A percentile compares a stretch with the other conserved stretches of the same genome.
These are phyloP conservation scores for Polytrichum commune DNA, from an alignment of 225 moss, liverwort and hornwort species.

Conservation along the genomic window DNA sequence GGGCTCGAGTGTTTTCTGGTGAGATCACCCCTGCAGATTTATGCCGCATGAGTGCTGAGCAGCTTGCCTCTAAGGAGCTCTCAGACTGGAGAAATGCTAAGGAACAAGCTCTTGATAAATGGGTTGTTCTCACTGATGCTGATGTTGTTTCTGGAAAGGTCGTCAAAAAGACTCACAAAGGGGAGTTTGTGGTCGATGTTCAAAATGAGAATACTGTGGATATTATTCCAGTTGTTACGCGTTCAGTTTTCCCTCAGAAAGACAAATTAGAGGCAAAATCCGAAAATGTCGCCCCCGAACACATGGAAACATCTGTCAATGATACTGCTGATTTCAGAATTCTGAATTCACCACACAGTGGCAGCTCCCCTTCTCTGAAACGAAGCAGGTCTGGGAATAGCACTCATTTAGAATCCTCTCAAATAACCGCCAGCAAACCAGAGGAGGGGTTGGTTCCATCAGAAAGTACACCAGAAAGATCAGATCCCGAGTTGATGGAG, in stretches of 20 bases:
- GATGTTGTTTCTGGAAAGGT: constrained; percentile 76
- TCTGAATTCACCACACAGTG: constrained; percentile 15
- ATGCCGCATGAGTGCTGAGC: constrained; percentile 81
- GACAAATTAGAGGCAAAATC: constrained; percentile 29
- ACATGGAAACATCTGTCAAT: constrained; percentile 23
- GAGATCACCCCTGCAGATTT: constrained; percentile 79
- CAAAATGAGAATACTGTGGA: constrained; percentile 57
- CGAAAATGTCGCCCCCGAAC: constrained; percentile 17
- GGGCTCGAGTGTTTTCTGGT: constrained; percentile 85
- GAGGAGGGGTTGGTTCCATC: constrained; percentile 13
- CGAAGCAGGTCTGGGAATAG: constrained; percentile 37
- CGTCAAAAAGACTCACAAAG: constrained; percentile 97
- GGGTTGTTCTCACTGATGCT: constrained; percentile 92
- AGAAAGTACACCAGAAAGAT: constrained; percentile 9
- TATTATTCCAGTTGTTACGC: constrained; percentile 42
- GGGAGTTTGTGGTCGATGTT: constrained; percentile 76
- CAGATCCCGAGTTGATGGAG: constrained; percentile 25
- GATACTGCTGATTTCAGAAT: neutral
- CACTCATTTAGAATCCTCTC: constrained; percentile 20
- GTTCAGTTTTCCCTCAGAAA: constrained; percentile 45
- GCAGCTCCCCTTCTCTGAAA: constrained; percentile 38
- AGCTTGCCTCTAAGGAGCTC: constrained; percentile 92
- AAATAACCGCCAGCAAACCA: constrained; percentile 14
- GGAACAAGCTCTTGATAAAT: constrained; percentile 87
- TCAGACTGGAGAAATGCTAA: constrained; percentile 91